These are phyloP conservation scores for Pythium plurisporium DNA, from an alignment of 352 stramenopile species.

Conservation along the genomic window DNA sequence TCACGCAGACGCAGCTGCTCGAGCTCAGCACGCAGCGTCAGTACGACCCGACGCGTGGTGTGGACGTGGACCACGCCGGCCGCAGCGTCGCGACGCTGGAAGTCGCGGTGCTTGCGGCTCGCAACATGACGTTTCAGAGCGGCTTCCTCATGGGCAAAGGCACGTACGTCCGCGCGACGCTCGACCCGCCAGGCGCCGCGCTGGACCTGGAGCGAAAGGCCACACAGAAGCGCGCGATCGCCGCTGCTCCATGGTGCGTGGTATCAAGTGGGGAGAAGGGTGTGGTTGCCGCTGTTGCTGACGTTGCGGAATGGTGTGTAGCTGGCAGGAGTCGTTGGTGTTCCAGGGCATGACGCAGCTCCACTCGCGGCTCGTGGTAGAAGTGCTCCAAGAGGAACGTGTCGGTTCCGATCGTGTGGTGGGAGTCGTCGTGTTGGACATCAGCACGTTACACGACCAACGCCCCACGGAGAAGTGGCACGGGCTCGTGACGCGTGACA, in stretches of 20 bases:
- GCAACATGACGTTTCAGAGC: conserved; percentile 42
- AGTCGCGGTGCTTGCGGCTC: conserved; percentile 33
- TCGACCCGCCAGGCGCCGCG: conserved; percentile 28
- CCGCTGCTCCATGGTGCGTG: conserved; percentile 20
- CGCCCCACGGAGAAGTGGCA: conserved; percentile 44
- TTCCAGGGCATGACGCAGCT: conserved; percentile 45
- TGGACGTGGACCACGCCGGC: conserved; percentile 50
- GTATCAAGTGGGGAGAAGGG: neutral
- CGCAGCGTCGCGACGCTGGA: conserved; percentile 44
- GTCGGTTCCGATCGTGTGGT: conserved; percentile 43
- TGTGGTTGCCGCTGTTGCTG: too few species aligned
- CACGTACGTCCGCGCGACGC: conserved; percentile 46
- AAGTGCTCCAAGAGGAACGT: conserved; percentile 59
- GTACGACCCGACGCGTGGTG: conserved; percentile 40
- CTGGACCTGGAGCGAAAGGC: conserved; percentile 23
- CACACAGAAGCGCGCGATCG: conserved; percentile 34
- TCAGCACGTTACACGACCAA: conserved; percentile 48
- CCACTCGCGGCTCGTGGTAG: conserved; percentile 34
- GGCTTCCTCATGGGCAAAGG: conserved; percentile 44
- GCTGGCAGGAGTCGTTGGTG: conserved; percentile 41
- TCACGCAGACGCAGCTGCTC: conserved; percentile 39
- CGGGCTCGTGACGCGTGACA: conserved; percentile 31
- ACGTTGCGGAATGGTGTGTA: neutral
- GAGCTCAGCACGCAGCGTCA: conserved; percentile 38
- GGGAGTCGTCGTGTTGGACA: conserved; percentile 33